Percentiles rank a stretch among this genome's conserved stretches.
Conservation (phyloP, 345 rosid species). For the Syzygium jambos region DNA sequence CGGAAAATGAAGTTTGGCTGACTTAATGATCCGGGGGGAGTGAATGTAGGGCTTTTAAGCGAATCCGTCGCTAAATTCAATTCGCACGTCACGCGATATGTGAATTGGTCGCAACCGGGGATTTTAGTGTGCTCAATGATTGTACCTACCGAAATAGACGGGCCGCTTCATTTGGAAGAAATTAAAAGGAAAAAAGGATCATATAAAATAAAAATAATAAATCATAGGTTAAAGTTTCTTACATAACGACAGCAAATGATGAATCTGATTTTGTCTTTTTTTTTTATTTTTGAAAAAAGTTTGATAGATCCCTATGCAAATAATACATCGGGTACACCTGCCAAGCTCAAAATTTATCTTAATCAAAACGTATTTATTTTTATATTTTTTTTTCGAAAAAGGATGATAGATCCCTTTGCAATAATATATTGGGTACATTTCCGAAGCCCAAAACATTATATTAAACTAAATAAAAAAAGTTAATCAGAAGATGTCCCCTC, state of each 20-base stretch:
- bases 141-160: neutral
- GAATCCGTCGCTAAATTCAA: neutral
- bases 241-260: neutral
- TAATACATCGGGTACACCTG: neutral
- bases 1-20: neutral
- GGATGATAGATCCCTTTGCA: neutral
- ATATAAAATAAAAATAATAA: neutral
- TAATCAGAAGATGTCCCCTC: neutral
- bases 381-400: neutral
- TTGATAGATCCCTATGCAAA: neutral
- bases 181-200: neutral
- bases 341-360: neutral
- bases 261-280: neutral
- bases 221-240: neutral
- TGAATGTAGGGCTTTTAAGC: neutral
- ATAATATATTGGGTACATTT: neutral
- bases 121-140: neutral
- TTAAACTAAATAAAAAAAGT: neutral
- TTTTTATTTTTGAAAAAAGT: neutral
- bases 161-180: neutral
- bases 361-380: neutral
- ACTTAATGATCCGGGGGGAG: neutral
- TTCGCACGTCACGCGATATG: rapidly evolving
- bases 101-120: neutral
- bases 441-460: neutral